Base-by-base conservation (phyloP, 2,329 filamentous ascomycete species). In the Neophaeococcomyces aloes region DNA sequence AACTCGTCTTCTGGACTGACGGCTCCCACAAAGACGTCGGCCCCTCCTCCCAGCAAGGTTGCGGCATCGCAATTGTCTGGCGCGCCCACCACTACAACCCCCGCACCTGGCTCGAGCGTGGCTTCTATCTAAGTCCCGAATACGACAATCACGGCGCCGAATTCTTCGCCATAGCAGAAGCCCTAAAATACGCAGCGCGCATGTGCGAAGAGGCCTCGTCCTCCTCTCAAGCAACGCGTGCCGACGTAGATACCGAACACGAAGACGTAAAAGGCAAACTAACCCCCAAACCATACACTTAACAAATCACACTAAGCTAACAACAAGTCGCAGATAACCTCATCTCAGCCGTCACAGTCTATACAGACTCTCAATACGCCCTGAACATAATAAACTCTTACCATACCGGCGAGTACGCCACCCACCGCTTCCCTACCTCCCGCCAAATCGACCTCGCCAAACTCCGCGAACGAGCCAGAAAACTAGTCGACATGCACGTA, bases 151-250 rank as follows among this genome's bases (percentile, higher is more conserved):
- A 19, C 11, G 37, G 29, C 10, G 37, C 25, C 7, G 37, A 39
- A 25, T 39, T 39, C 37, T 39, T 39, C 17, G 37, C 25, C 23
- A 39, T 39, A 4, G 37, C 37, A 18, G 37, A 39, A 19, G 37
- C 37, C 3, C n/a, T 39, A 14, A 39, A 30, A 14, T 4, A 29
- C 17, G 37, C 37, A 4, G 18, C n/a, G 7, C 7, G 11, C n/a
- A 39, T 39, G 21, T 13, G 14, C 15, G 7, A 25, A 15, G n/a
- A 15, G 15, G 8, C n/a, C 13, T 18, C n/a, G n/a, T n/a, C n/a
- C n/a, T n/a, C n/a, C n/a, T n/a, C n/a, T n/a, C n/a, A n/a, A n/a
- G n/a, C n/a, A n/a, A n/a, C n/a, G n/a, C n/a, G n/a, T n/a, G n/a
- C n/a, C n/a, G n/a, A n/a, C n/a, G n/a, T n/a, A n/a, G n/a, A n/a